Percentiles rank a stretch among this genome's conserved stretches.
These are phyloP conservation scores for Pontederia paniculata DNA, from an alignment of 176 grass and related monocot species.

Conservation along the genomic window DNA sequence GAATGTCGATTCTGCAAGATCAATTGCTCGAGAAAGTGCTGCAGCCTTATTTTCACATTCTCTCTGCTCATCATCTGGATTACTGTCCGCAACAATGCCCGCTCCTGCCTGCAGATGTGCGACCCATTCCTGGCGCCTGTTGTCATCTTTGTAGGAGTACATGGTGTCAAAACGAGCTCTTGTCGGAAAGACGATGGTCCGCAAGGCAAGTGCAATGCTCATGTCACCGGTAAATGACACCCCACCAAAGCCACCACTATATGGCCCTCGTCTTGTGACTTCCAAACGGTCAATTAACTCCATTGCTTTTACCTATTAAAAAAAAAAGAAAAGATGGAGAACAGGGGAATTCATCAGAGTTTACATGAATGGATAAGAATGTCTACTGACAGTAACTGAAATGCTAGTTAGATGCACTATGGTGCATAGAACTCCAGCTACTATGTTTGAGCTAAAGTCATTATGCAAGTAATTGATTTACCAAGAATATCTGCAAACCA, in stretches of 20 bases:
- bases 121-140: constrained; percentile 50
- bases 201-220: constrained; percentile 71
- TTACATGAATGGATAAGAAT: too few species aligned
- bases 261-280: constrained; percentile 53
- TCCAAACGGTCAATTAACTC: constrained; percentile 82
- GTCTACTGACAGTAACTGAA: too few species aligned
- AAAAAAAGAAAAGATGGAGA: background rate
- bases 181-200: constrained; percentile 57
- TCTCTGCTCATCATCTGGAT: constrained; percentile 55
- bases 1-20: constrained; percentile 71
- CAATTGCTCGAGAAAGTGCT: constrained; percentile 46
- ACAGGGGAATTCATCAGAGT: background rate
- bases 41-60: constrained; percentile 82
- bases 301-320: constrained; percentile 76
- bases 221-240: constrained; percentile 68
- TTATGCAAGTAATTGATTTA: too few species aligned
- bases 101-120: constrained; percentile 68
- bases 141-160: constrained; percentile 31
- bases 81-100: constrained; percentile 71
- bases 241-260: constrained; percentile 68
- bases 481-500: too few species aligned
- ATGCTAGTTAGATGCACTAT: too few species aligned
- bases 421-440: too few species aligned
- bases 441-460: too few species aligned
- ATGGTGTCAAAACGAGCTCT: constrained; percentile 40